Percentiles rank a stretch among this genome's conserved stretches.
phyloP scores from a whole-genome alignment of 164 flowering plant species.

The Saururus chinensis region DNA sequence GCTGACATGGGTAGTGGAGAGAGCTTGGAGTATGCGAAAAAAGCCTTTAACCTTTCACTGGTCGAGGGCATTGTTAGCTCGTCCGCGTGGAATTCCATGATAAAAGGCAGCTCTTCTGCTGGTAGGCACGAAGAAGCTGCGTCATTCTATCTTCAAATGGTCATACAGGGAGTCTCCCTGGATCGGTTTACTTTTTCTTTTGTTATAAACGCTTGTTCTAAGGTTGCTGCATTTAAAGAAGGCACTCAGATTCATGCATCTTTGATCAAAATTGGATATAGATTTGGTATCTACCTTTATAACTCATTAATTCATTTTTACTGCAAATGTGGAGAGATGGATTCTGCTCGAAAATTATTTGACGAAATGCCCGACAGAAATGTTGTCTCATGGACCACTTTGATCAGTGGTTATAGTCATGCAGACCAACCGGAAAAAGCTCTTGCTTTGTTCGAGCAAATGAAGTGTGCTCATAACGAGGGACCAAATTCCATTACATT shows the following conservation, averaged over 20 bases:
- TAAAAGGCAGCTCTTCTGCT: no score
- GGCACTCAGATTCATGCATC: constrained; percentile 48
- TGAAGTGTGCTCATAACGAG: constrained; percentile 10
- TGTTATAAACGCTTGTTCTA: constrained; percentile 39
- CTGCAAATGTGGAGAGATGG: constrained; percentile 34
- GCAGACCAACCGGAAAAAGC: constrained; percentile 28
- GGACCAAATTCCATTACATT: constrained; percentile 47
- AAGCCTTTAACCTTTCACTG: constrained; percentile 22
- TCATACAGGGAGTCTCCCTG: no score
- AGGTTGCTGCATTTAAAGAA: constrained; percentile 17
- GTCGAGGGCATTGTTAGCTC: constrained; percentile 9
- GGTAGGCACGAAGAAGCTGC: no score
- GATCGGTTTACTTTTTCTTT: no score
- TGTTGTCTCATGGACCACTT: constrained; percentile 58
- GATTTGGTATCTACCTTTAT: constrained; percentile 25
- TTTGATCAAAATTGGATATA: constrained; percentile 34
- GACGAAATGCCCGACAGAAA: constrained; percentile 48
- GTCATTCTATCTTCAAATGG: no score
- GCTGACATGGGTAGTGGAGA: constrained; percentile 23
- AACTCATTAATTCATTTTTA: constrained; percentile 51
- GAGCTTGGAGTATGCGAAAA: constrained; percentile 36
- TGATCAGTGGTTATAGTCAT: constrained; percentile 44
- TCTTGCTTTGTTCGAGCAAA: constrained; percentile 38
- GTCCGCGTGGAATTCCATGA: no score
- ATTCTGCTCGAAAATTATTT: constrained; percentile 29